Percentiles rank a stretch among this genome's conserved stretches.
phyloP scores from a whole-genome alignment of 2,329 filamentous ascomycete species.

The Didymellaceae sp. region DNA sequence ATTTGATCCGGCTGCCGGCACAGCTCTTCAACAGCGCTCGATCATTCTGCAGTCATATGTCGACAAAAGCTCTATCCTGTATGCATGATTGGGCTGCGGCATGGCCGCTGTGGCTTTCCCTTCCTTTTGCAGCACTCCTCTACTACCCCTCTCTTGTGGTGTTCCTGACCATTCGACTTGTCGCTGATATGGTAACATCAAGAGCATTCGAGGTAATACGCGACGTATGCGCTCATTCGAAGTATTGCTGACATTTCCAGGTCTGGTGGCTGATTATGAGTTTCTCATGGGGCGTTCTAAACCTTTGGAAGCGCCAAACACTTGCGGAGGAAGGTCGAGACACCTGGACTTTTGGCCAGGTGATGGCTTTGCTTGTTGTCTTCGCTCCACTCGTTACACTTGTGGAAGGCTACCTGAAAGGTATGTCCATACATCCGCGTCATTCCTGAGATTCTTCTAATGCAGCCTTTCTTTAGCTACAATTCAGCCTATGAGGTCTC shows the following conservation, averaged over 20 bases:
- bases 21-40: slow-evolving; percentile 2
- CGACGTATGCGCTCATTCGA: not conserved
- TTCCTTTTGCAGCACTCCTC: not conserved
- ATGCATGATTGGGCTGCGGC: not conserved
- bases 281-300: slow-evolving; percentile 11
- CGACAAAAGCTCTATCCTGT: not conserved
- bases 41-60: not conserved
- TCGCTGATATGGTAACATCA: slow-evolving; percentile 12
- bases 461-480: not conserved
- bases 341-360: slow-evolving; percentile 19
- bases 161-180: slow-evolving; percentile 1
- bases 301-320: slow-evolving; percentile 8
- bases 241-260: not conserved
- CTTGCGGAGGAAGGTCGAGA: slow-evolving; percentile 5
- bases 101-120: not conserved
- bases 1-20: slow-evolving; percentile 1
- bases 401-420: slow-evolving; percentile 9
- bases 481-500: not conserved
- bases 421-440: not conserved
- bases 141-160: slow-evolving; percentile 7
- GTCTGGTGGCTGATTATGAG: slow-evolving; percentile 19
- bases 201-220: slow-evolving; percentile 13
- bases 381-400: slow-evolving; percentile 10
- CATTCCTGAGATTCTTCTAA: not conserved
- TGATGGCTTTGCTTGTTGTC: slow-evolving; percentile 13